Percentiles rank a stretch among this genome's conserved stretches.
Conservation (phyloP, 345 rosid genomes). For the Hibiscus mutabilis region DNA sequence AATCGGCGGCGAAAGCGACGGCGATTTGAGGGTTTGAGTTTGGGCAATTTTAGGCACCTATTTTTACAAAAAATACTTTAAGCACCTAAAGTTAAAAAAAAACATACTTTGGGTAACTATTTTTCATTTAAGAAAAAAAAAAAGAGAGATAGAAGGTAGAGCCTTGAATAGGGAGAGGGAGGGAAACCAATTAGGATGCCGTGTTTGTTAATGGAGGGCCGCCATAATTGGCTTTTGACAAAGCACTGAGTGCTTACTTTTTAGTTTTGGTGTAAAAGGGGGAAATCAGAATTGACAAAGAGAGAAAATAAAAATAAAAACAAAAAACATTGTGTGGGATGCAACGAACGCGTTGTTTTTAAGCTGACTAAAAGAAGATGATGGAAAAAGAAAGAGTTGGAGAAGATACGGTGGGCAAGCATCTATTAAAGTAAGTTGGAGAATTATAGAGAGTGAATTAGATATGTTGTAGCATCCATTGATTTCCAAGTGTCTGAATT, state of each 20-base stretch:
- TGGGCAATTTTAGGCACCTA: too few relatives aligned
- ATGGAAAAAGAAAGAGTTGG: slow-evolving; percentile 34
- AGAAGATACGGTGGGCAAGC: slow-evolving; percentile 62
- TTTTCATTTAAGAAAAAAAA: too few relatives aligned
- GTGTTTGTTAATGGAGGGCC: slow-evolving; percentile 26
- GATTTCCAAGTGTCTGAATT: not conserved
- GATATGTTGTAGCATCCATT: not conserved
- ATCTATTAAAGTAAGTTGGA: slow-evolving; percentile 35
- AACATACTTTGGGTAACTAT: too few relatives aligned
- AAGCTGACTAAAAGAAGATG: slow-evolving; percentile 45
- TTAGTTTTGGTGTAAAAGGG: slow-evolving; percentile 19
- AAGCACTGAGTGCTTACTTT: slow-evolving; percentile 43
- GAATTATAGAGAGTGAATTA: not conserved
- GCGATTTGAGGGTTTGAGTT: too few relatives aligned
- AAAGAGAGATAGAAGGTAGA: not conserved
- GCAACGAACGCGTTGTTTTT: slow-evolving; percentile 64
- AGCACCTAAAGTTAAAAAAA: too few relatives aligned
- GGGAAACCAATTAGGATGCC: slow-evolving; percentile 20
- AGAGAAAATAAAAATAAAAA: not conserved
- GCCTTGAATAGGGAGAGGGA: not conserved
- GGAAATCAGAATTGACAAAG: not conserved
- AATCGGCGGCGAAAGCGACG: too few relatives aligned
- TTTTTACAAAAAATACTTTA: too few relatives aligned
- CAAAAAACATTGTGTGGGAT: slow-evolving; percentile 30
- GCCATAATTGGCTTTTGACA: slow-evolving; percentile 35